A percentile compares a stretch with the other conserved stretches of the same genome.
Conservation (phyloP, 2,329 filamentous ascomycete genomes). For the Zalaria obscura region DNA sequence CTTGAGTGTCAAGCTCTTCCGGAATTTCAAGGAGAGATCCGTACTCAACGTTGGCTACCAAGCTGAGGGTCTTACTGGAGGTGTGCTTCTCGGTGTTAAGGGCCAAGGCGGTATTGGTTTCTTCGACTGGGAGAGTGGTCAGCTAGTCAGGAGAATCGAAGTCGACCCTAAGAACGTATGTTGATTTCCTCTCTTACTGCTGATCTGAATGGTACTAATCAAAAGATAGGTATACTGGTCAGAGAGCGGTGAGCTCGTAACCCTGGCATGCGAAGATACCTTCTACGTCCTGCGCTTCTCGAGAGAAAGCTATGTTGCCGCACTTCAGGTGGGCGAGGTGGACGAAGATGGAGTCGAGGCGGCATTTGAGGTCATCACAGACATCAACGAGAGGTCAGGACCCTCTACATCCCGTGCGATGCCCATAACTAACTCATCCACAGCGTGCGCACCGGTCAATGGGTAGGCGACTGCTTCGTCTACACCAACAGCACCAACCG, state of each 20-base stretch:
- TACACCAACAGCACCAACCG: constrained; percentile 97
- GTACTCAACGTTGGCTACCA: constrained; percentile 82
- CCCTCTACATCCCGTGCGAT: not conserved
- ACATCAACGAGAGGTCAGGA: constrained; percentile 72
- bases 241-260: constrained; percentile 84
- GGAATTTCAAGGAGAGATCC: constrained; percentile 85
- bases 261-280: constrained; percentile 84
- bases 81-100: constrained; percentile 82
- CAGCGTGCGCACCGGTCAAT: constrained; percentile 84
- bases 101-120: constrained; percentile 90
- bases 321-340: constrained; percentile 64
- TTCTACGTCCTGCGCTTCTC: constrained; percentile 92
- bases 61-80: constrained; percentile 79
- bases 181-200: not conserved
- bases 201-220: not conserved
- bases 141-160: constrained; percentile 83
- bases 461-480: constrained; percentile 98
- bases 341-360: constrained; percentile 89
- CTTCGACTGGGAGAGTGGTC: constrained; percentile 89
- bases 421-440: constrained; percentile 9
- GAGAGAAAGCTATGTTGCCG: constrained; percentile 73
- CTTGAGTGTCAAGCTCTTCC: constrained; percentile 92
- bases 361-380: constrained; percentile 90
- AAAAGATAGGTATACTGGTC: constrained; percentile 78
- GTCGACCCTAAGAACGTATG: constrained; percentile 48